phyloP scores from a whole-genome alignment of 2,329 filamentous ascomycete genomes.

The Apiospora hydei region DNA sequence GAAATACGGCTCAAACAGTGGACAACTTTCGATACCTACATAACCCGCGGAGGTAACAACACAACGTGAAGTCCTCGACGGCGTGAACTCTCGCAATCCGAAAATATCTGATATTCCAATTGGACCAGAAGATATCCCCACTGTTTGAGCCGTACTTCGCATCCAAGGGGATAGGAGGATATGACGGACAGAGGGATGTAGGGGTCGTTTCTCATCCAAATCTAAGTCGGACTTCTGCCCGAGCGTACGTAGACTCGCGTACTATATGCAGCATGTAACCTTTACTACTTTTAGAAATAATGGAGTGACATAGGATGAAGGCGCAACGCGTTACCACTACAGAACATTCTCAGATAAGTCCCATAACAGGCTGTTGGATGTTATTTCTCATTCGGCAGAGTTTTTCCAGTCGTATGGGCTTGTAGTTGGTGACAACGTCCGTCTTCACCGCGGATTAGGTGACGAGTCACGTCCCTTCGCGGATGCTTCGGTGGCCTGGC shows the following conservation, averaged over 20 bases:
- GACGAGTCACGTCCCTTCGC: neutral
- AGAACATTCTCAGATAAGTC: neutral
- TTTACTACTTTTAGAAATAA: no score
- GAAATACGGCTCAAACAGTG: no score
- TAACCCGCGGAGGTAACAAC: no score
- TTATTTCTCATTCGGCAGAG: neutral
- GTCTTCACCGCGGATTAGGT: neutral
- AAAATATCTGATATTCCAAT: no score
- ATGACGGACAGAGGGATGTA: neutral
- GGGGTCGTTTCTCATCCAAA: neutral
- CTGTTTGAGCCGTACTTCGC: no score
- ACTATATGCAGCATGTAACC: neutral
- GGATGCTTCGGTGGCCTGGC: neutral
- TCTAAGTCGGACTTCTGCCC: neutral
- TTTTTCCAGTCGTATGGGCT: neutral
- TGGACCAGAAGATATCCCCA: no score
- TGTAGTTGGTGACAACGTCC: neutral
- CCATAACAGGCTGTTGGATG: neutral
- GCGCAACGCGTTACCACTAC: no score
- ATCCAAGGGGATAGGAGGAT: no score
- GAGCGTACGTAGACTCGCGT: neutral
- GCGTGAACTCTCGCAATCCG: no score
- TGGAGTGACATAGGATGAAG: neutral
- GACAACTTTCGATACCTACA: no score
- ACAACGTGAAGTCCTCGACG: no score